Evolutionary conservation across 345 rosid genomes (phyloP).

Genomic region (Lepidium africanum): DNA sequence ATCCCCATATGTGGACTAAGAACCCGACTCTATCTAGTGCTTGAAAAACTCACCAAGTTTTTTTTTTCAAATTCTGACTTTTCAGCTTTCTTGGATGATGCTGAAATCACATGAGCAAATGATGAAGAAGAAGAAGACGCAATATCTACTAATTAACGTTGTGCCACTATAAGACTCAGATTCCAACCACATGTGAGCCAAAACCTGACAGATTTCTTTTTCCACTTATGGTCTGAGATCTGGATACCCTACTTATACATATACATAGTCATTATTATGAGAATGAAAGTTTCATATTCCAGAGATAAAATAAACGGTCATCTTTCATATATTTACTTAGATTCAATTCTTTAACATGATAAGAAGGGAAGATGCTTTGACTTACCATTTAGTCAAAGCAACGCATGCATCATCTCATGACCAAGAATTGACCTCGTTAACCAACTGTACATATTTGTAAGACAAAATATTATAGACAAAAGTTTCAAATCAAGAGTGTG

Average conservation of each 20-base stretch:
- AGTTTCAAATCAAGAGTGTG: not conserved
- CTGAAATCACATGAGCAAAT: slow-evolving; percentile 37
- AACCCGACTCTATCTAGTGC: slow-evolving; percentile 78
- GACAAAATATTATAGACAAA: not conserved
- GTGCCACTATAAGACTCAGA: slow-evolving; percentile 55
- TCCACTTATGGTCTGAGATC: slow-evolving; percentile 86
- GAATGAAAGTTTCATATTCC: no score
- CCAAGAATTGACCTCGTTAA: no score
- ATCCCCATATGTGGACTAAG: slow-evolving; percentile 77
- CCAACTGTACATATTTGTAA: no score
- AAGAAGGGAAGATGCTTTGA: no score
- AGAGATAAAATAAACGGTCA: no score
- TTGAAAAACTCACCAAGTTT: slow-evolving; percentile 78
- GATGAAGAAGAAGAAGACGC: slow-evolving; percentile 55
- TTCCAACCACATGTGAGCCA: slow-evolving; percentile 97
- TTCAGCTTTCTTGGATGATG: slow-evolving; percentile 73
- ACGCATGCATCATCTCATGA: no score
- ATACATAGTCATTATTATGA: no score
- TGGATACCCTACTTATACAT: no score
- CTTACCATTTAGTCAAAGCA: no score
- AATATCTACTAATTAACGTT: slow-evolving; percentile 23
- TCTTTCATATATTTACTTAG: no score
- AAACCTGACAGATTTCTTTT: slow-evolving; percentile 95
- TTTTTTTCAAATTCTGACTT: slow-evolving; percentile 90
- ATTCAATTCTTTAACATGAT: no score